Evolutionary conservation across 108 stramenopile species (phyloP), one percentile per base, ranked within the genome.

Genomic region (Nitzschia palea): DNA sequence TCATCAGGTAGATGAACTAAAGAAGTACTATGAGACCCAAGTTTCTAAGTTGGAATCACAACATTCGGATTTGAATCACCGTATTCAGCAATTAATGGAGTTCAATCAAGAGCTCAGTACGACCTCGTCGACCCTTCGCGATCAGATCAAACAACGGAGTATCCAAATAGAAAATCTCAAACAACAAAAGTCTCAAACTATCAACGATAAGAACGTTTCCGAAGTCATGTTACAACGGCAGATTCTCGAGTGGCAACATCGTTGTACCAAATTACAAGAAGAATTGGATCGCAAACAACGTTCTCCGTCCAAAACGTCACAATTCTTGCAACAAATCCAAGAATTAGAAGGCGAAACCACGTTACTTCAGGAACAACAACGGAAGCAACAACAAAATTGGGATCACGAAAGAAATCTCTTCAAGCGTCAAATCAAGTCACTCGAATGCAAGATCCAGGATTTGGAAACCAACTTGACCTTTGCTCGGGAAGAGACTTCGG

Each of bases 201-300:
- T 33, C 30, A 56, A 34, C 15, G 55, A 56, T 17, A 28, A 56
- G 17, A 29, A 20, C 9, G 33, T 32, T 17, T 17, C n/a, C 33
- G 55, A 56, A 56, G 26, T 56, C 29, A 56, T 56, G 55, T 17
- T 56, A 12, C 55, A 27, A 32, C 55, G 55, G 22, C 55, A 56
- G 55, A 2, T 56, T 14, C 27, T 56, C n/a, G 55, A 56, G 4
- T 56, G 55, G 55, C 55, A 56, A 56, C 22, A 56, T 22, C 3
- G 55, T 14, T 22, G 17, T 15, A 28, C 18, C 17, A 31, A 34
- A 27, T 0, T 33, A 18, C 29, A 56, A 15, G 14, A 10, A 2
- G 10, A 32, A 14, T 12, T 20, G 1, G 17, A 27, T 29, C 55
- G n/a, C n/a, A 32, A 22, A 56, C 27, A n/a, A 32, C 14, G 12